Base-by-base conservation (phyloP, 768 basidiomycete genomes). In the Boletus subcaerulescens region DNA sequence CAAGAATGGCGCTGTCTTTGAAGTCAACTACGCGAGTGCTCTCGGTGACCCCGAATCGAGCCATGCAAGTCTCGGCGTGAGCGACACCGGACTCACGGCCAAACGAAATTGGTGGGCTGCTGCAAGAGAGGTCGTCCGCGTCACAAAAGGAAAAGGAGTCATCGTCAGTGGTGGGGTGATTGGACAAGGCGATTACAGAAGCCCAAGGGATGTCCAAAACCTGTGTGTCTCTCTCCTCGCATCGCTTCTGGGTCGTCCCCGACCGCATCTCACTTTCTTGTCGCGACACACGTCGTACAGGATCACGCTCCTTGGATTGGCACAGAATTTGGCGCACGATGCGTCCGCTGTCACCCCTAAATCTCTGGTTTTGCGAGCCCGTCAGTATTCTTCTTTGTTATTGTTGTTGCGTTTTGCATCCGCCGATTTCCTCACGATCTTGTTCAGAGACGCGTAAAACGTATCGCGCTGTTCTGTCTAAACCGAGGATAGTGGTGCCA, bases 91-190 rank as follows among this genome's bases (percentile, higher is more conserved):
- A 0, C 63, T 76, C 3, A 70, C 68, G 10, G 80, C 82, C 5
- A 89, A 89, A 71, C 73, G 89, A 39, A 90, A 92, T 59, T 91
- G 91, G 91, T 90, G 92, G 92, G 83, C 87, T 0, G 77, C 82
- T 0, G 82, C 89, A 12, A 75, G 86, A 33, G 92, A 95, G 69
- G 74, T 94, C 3, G 77, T 83, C 17, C 78, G 92, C 1, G 90
- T 91, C 2, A 87, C 90, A 3, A 90, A 90, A 59, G 91, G 91
- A 1, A 89, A 85, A 65, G 86, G 84, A 0, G 66, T 93, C 49
- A 66, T 95, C 14, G 74, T 92, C 8, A 87, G 86, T 55, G 80
- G 89, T 2, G 89, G 89, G 0, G 84, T 81, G 0, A 69, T 78
- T n/a, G 71, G 76, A 6, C 77, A 82, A 42, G 77, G 77, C 15